These are phyloP conservation scores for Leccinum fuscescens DNA, from an alignment of 1,284 basidiomycete genomes.

Conservation along the genomic window DNA sequence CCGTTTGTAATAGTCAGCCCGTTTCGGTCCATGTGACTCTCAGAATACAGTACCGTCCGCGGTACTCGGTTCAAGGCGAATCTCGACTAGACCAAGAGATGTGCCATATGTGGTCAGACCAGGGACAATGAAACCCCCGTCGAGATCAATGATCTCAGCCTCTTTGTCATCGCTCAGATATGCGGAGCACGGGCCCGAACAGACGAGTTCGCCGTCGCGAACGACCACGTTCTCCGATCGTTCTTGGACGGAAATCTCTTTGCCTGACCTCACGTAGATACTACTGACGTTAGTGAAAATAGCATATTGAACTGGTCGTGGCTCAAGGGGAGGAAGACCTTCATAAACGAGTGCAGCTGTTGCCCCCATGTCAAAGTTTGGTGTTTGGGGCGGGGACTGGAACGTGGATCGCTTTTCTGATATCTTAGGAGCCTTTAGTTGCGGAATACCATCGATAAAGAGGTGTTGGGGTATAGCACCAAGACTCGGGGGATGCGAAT, in stretches of 20 bases:
- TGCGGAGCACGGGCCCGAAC: constrained; percentile 28
- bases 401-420: constrained; percentile 34
- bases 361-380: constrained; percentile 61
- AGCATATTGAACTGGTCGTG: constrained; percentile 25
- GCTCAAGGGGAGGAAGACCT: constrained; percentile 61
- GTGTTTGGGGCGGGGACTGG: constrained; percentile 41
- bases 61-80: constrained; percentile 64
- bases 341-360: constrained; percentile 52
- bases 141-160: constrained; percentile 38
- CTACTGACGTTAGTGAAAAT: constrained; percentile 23
- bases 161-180: constrained; percentile 26
- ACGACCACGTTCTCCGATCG: constrained; percentile 41
- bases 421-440: constrained; percentile 44
- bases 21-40: too few species aligned
- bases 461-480: constrained; percentile 56
- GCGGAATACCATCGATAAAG: constrained; percentile 67
- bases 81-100: constrained; percentile 63
- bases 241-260: constrained; percentile 17
- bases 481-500: constrained; percentile 55
- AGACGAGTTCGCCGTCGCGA: constrained; percentile 44
- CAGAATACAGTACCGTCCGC: constrained; percentile 53
- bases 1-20: too few species aligned
- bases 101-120: constrained; percentile 64
- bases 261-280: constrained; percentile 11
- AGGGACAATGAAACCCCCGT: constrained; percentile 50